Conservation (phyloP, 2,329 filamentous ascomycete species). For the Colletotrichum orchidophilum region DNA sequence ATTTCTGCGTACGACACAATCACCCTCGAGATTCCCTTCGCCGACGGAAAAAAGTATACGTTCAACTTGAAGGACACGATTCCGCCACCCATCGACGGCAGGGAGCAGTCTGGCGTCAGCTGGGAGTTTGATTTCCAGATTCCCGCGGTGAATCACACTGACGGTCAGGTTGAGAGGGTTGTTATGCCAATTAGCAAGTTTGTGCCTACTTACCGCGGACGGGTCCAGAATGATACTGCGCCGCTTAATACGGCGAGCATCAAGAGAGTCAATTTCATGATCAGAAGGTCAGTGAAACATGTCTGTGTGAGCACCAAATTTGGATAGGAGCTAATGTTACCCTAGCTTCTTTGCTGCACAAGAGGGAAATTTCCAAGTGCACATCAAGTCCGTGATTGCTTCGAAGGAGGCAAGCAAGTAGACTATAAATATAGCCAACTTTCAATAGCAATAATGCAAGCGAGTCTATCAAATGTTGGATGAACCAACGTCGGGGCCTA, state of each 20-base stretch:
- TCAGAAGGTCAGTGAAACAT: slow-evolving; percentile 71
- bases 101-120: slow-evolving; percentile 75
- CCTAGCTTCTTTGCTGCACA: slow-evolving; percentile 78
- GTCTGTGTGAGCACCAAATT: fast-evolving
- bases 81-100: slow-evolving; percentile 66
- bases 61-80: slow-evolving; percentile 78
- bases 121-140: slow-evolving; percentile 77
- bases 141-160: slow-evolving; percentile 34
- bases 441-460: not conserved
- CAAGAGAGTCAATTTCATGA: slow-evolving; percentile 79
- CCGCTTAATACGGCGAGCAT: slow-evolving; percentile 68
- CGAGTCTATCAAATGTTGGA: not conserved
- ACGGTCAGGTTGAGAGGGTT: slow-evolving; percentile 47
- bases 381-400: slow-evolving; percentile 23
- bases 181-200: slow-evolving; percentile 72
- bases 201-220: slow-evolving; percentile 77
- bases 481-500: fast-evolving
- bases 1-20: slow-evolving; percentile 71
- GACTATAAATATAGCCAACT: not conserved
- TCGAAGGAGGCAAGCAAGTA: not conserved
- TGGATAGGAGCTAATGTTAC: not conserved
- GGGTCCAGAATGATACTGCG: slow-evolving; percentile 66
- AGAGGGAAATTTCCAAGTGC: slow-evolving; percentile 67
- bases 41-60: slow-evolving; percentile 76
- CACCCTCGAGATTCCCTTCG: slow-evolving; percentile 58